phyloP scores from a whole-genome alignment of 2,329 filamentous ascomycete species.

The Diaporthe citriasiana region DNA sequence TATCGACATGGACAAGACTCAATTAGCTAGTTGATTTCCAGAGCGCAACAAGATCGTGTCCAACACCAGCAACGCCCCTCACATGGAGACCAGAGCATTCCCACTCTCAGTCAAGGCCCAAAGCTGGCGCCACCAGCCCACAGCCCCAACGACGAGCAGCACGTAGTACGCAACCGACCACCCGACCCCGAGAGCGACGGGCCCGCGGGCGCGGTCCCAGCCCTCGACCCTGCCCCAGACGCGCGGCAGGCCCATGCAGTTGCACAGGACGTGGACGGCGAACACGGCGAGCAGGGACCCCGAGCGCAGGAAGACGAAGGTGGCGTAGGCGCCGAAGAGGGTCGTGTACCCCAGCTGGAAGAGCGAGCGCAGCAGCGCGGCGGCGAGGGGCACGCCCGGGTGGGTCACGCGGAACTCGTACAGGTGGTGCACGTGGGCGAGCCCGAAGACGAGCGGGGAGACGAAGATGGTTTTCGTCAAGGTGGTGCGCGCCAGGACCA shows the following conservation, averaged over 20 bases:
- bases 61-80: not conserved
- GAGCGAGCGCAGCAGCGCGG: constrained; percentile 78
- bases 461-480: constrained; percentile 77
- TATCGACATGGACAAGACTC: not conserved
- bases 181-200: constrained; percentile 7
- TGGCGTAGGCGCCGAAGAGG: constrained; percentile 92
- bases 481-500: constrained; percentile 77
- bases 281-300: constrained; percentile 84
- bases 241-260: constrained; percentile 89
- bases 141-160: constrained; percentile 79
- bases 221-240: constrained; percentile 84
- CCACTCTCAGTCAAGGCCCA: constrained; percentile 79
- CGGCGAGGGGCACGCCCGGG: constrained; percentile 74
- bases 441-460: constrained; percentile 90
- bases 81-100: constrained; percentile 60
- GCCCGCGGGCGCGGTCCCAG: constrained; percentile 45
- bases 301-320: constrained; percentile 87
- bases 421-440: constrained; percentile 95
- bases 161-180: constrained; percentile 88
- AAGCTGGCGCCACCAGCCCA: constrained; percentile 78
- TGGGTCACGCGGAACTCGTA: constrained; percentile 92
- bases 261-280: constrained; percentile 89
- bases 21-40: not conserved
- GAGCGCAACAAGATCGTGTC: not conserved
- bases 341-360: constrained; percentile 93